Evolutionary conservation across 2,329 filamentous ascomycete species (phyloP).

Genomic region (Chalaropsis ovoidea): DNA sequence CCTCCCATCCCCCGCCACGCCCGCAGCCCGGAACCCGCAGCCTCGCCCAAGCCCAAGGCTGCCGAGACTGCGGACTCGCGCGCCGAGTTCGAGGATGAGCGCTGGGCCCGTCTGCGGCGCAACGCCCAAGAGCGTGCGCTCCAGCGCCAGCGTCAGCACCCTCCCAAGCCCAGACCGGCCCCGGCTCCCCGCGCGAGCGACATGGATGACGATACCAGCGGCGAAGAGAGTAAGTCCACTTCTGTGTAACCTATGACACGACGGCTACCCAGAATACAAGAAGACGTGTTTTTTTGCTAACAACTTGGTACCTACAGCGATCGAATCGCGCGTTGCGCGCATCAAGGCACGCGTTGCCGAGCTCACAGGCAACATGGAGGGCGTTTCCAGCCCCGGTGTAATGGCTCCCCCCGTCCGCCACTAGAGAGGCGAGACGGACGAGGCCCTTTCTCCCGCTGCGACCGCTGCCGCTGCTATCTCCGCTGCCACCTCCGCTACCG

Average conservation of each 20-base stretch:
- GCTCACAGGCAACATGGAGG: slow-evolving; percentile 75
- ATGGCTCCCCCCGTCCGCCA: slow-evolving; percentile 30
- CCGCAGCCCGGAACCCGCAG: slow-evolving; percentile 28
- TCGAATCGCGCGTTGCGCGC: slow-evolving; percentile 89
- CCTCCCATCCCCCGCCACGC: slow-evolving; percentile 43
- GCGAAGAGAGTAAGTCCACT: slow-evolving; percentile 75
- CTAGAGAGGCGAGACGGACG: slow-evolving; percentile 18
- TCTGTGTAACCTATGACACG: neutral
- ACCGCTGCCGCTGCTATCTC: neutral
- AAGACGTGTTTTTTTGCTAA: slow-evolving; percentile 28
- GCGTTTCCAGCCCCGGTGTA: slow-evolving; percentile 34
- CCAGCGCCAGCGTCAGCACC: slow-evolving; percentile 55
- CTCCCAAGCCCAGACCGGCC: slow-evolving; percentile 35
- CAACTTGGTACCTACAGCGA: slow-evolving; percentile 47
- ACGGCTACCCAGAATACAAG: neutral
- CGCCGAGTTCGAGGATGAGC: slow-evolving; percentile 49
- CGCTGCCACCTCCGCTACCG: neutral
- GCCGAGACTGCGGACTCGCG: slow-evolving; percentile 30
- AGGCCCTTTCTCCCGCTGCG: neutral
- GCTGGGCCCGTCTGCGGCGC: slow-evolving; percentile 93
- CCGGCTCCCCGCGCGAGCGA: slow-evolving; percentile 32
- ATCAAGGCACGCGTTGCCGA: slow-evolving; percentile 97
- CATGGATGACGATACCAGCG: slow-evolving; percentile 79
- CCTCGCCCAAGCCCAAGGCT: slow-evolving; percentile 28
- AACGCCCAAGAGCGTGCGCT: slow-evolving; percentile 78